These are phyloP conservation scores for Entomophthora muscae DNA, from an alignment of 371 early-diverging fungal species.

Conservation along the genomic window DNA sequence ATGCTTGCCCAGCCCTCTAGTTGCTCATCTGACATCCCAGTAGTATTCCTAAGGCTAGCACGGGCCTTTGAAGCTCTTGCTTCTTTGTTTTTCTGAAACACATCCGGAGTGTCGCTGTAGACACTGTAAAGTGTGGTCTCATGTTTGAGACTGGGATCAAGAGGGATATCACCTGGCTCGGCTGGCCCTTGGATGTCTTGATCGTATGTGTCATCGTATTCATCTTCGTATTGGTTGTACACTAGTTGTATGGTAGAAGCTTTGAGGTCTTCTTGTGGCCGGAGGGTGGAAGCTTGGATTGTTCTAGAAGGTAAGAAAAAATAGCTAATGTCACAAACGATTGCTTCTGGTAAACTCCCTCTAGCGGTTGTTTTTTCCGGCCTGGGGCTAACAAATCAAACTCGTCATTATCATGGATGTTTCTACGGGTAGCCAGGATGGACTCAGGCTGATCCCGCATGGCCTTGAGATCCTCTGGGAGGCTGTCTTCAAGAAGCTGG, in stretches of 20 bases:
- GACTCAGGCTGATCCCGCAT: background rate
- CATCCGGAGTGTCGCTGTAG: background rate
- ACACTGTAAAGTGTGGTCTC: background rate
- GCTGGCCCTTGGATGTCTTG: background rate
- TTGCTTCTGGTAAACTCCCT: background rate
- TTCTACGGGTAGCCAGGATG: background rate
- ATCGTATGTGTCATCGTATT: constrained; percentile 5
- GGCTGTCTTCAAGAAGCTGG: background rate
- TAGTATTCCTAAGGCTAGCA: background rate
- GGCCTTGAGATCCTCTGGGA: background rate
- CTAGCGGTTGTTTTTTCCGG: background rate
- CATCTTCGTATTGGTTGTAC: constrained; percentile 6
- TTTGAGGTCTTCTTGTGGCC: background rate
- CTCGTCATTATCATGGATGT: constrained; percentile 5
- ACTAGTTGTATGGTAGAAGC: background rate
- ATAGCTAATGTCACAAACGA: background rate
- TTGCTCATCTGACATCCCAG: constrained; percentile 5
- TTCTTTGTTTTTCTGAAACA: background rate
- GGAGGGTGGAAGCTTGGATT: background rate
- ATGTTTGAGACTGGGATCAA: background rate
- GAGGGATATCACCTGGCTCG: background rate
- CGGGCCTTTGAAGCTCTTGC: constrained; percentile 1
- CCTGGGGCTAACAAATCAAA: constrained; percentile 3
- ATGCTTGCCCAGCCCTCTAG: constrained; percentile 5
- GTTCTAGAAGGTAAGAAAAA: background rate